These are phyloP conservation scores for Terana coerulea DNA, from an alignment of 768 basidiomycete species.

Conservation along the genomic window DNA sequence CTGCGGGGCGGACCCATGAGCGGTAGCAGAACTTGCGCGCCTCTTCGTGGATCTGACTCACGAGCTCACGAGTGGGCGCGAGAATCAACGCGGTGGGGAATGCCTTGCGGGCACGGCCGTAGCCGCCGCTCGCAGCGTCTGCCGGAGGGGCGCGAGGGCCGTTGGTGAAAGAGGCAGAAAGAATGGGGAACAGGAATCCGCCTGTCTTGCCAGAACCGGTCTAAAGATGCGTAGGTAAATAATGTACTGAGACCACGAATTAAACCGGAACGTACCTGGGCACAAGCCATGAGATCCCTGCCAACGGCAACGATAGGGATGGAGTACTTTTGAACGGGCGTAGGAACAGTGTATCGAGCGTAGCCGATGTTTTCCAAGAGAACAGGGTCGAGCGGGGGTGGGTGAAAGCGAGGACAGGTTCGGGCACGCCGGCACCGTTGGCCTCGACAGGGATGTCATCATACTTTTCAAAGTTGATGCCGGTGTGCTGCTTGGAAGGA, in stretches of 20 bases:
- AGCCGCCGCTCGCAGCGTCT: constrained; percentile 40
- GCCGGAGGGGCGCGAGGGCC: constrained; percentile 77
- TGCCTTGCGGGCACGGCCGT: constrained; percentile 78
- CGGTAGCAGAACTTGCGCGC: constrained; percentile 99
- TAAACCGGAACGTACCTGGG: constrained; percentile 54
- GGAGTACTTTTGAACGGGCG: constrained; percentile 99
- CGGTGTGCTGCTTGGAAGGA: constrained; percentile 86
- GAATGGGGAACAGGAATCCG: constrained; percentile 98
- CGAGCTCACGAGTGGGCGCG: constrained; percentile 97
- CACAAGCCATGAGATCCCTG: constrained; percentile 93
- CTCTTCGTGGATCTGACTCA: constrained; percentile 99
- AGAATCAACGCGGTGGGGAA: constrained; percentile 97
- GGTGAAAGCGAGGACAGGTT: constrained; percentile 85
- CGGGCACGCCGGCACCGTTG: constrained; percentile 95
- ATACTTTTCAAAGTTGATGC: constrained; percentile 99
- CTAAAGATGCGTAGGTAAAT: constrained; percentile 37
- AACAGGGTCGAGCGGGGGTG: constrained; percentile 89
- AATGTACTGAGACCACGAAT: constrained; percentile 13
- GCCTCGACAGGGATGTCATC: constrained; percentile 99
- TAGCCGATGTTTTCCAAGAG: constrained; percentile 92
- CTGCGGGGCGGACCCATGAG: constrained; percentile 98
- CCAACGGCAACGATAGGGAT: constrained; percentile 93
- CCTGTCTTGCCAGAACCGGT: constrained; percentile 99
- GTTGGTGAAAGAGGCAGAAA: constrained; percentile 83
- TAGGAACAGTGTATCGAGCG: constrained; percentile 93